Percentiles rank a stretch among this genome's conserved stretches.
phyloP scores from a whole-genome alignment of 768 basidiomycete species.

The Phlebiopsis gigantea region DNA sequence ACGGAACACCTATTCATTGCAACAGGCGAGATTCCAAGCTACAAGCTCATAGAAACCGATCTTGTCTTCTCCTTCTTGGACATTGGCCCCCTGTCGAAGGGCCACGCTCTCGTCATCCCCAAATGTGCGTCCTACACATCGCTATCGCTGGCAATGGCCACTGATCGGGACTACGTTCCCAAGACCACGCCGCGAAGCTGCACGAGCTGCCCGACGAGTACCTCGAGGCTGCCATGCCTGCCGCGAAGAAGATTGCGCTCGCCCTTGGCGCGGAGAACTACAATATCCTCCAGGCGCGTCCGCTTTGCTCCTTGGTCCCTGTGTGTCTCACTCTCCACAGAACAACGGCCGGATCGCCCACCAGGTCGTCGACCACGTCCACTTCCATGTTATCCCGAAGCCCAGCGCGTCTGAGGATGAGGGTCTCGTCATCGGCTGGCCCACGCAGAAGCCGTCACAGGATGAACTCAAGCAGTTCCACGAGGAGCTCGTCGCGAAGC shows the following conservation, averaged over 20 bases:
- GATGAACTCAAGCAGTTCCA: slow-evolving; percentile 57
- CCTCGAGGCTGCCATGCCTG: slow-evolving; percentile 67
- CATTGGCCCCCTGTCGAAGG: slow-evolving; percentile 83
- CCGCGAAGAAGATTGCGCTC: slow-evolving; percentile 83
- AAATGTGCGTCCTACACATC: slow-evolving; percentile 54
- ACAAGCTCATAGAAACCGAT: slow-evolving; percentile 77
- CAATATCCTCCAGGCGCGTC: slow-evolving; percentile 69
- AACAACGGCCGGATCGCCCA: slow-evolving; percentile 66
- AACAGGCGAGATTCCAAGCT: slow-evolving; percentile 89
- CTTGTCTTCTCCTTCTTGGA: slow-evolving; percentile 86
- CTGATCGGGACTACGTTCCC: not conserved
- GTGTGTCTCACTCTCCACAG: slow-evolving; percentile 24
- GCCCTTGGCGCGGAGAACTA: slow-evolving; percentile 75
- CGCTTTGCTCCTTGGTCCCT: not conserved
- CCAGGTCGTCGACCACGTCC: slow-evolving; percentile 72
- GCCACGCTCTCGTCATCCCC: slow-evolving; percentile 89
- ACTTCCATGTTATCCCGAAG: slow-evolving; percentile 94
- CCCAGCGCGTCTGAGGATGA: slow-evolving; percentile 54
- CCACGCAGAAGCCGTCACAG: slow-evolving; percentile 48
- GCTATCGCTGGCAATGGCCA: not conserved
- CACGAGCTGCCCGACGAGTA: slow-evolving; percentile 87
- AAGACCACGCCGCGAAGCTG: slow-evolving; percentile 83
- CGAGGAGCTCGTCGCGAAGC: slow-evolving; percentile 55
- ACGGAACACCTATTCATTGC: not conserved
- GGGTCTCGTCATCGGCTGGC: slow-evolving; percentile 85